Evolutionary conservation across 768 basidiomycete species (phyloP).

Genomic region (Podaxis sp.): DNA sequence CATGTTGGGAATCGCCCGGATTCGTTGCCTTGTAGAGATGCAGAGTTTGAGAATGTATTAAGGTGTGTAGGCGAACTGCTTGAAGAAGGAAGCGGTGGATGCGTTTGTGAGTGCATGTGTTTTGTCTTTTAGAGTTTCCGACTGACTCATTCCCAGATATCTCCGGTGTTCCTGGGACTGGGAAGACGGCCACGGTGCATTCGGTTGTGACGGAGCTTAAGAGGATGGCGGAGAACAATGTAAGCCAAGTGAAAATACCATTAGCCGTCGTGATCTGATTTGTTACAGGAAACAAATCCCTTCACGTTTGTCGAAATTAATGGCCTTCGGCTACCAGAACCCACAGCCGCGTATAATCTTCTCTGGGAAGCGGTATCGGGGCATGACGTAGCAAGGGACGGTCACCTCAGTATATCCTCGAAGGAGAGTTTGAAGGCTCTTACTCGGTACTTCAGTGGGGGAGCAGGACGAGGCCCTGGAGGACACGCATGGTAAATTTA

Average conservation of each 20-base stretch:
- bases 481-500: slow-evolving; percentile 80
- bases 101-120: slow-evolving; percentile 69
- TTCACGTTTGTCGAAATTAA: slow-evolving; percentile 99
- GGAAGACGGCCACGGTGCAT: slow-evolving; percentile 98
- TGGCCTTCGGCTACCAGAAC: slow-evolving; percentile 90
- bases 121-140: neutral
- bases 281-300: slow-evolving; percentile 78
- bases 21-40: slow-evolving; percentile 82
- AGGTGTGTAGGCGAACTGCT: slow-evolving; percentile 78
- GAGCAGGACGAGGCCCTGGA: slow-evolving; percentile 64
- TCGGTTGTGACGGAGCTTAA: slow-evolving; percentile 88
- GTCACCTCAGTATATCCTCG: slow-evolving; percentile 62
- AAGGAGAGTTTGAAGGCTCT: slow-evolving; percentile 84
- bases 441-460: slow-evolving; percentile 72
- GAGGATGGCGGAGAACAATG: slow-evolving; percentile 79
- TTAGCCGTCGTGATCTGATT: neutral
- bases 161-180: slow-evolving; percentile 97
- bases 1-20: slow-evolving; percentile 95
- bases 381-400: slow-evolving; percentile 60
- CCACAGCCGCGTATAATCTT: slow-evolving; percentile 85
- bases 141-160: slow-evolving; percentile 61
- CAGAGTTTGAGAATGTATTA: slow-evolving; percentile 77
- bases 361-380: slow-evolving; percentile 94
- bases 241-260: slow-evolving; percentile 32
- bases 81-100: slow-evolving; percentile 93